Evolutionary conservation across 129 eudicot species (phyloP).

Genomic region (Kitagawia praeruptora): DNA sequence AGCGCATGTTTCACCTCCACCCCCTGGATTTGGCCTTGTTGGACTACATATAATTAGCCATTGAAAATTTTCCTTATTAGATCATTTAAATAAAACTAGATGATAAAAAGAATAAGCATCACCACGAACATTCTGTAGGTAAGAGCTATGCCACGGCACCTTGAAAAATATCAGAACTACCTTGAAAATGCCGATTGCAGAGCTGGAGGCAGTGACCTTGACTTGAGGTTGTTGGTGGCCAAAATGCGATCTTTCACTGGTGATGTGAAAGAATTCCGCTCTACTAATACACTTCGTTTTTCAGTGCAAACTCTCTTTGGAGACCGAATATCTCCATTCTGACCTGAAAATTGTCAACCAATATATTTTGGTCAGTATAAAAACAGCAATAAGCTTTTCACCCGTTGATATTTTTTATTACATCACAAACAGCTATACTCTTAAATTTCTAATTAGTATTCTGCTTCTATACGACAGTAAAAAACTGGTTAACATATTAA

Average conservation of each 20-base stretch:
- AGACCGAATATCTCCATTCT: slow-evolving; percentile 62
- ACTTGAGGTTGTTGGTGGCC: slow-evolving; percentile 60
- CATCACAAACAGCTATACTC: slow-evolving; percentile 5
- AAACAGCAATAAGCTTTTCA: slow-evolving; percentile 7
- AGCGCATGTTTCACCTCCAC: slow-evolving; percentile 98
- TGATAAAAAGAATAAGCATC: not conserved
- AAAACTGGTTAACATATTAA: not conserved
- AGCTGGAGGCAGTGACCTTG: slow-evolving; percentile 67
- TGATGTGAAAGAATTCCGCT: slow-evolving; percentile 84
- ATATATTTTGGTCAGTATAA: slow-evolving; percentile 12
- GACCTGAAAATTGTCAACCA: slow-evolving; percentile 34
- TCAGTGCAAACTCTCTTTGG: slow-evolving; percentile 85
- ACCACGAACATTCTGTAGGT: not conserved
- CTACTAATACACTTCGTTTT: slow-evolving; percentile 81
- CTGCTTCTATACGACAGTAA: not conserved
- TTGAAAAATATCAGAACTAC: slow-evolving; percentile 22
- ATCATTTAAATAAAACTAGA: not conserved
- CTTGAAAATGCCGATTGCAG: slow-evolving; percentile 96
- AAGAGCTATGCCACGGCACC: slow-evolving; percentile 7
- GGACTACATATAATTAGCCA: slow-evolving; percentile 48
- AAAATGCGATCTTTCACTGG: slow-evolving; percentile 89
- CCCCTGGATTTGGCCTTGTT: slow-evolving; percentile 70
- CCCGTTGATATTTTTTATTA: not conserved
- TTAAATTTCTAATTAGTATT: not conserved
- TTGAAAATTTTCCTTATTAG: slow-evolving; percentile 8